These are phyloP conservation scores for Calonectria montana DNA, from an alignment of 2,329 filamentous ascomycete species.

Conservation along the genomic window DNA sequence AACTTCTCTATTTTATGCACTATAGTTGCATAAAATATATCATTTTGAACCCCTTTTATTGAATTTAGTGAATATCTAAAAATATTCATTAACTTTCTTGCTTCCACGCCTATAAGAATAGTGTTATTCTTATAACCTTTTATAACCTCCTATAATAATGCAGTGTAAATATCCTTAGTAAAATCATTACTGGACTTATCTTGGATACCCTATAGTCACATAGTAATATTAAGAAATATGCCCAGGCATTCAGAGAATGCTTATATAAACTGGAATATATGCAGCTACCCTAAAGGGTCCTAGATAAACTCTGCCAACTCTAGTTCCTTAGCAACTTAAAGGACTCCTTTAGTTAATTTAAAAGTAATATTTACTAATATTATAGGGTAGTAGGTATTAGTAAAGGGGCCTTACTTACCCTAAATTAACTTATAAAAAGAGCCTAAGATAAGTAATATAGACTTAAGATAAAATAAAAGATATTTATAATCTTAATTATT, in stretches of 20 bases:
- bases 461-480: background rate
- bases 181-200: background rate
- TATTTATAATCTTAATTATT: background rate
- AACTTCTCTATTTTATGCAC: too few relatives aligned
- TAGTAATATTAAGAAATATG: background rate
- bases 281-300: background rate
- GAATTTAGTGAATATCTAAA: too few relatives aligned
- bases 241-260: background rate
- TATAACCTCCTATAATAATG: too few relatives aligned
- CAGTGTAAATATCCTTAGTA: background rate
- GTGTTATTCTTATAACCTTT: too few relatives aligned
- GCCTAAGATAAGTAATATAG: background rate
- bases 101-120: too few relatives aligned
- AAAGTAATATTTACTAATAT: background rate
- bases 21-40: too few relatives aligned
- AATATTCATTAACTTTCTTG: too few relatives aligned
- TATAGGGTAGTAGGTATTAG: background rate
- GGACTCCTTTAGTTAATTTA: background rate
- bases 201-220: background rate
- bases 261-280: background rate
- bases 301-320: background rate
- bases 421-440: too few relatives aligned
- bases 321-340: background rate
- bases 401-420: background rate
- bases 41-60: too few relatives aligned